Evolutionary conservation across 305 asterid genomes (phyloP), one percentile per base, ranked within the genome.

Genomic region (Fraxinus latifolia): DNA sequence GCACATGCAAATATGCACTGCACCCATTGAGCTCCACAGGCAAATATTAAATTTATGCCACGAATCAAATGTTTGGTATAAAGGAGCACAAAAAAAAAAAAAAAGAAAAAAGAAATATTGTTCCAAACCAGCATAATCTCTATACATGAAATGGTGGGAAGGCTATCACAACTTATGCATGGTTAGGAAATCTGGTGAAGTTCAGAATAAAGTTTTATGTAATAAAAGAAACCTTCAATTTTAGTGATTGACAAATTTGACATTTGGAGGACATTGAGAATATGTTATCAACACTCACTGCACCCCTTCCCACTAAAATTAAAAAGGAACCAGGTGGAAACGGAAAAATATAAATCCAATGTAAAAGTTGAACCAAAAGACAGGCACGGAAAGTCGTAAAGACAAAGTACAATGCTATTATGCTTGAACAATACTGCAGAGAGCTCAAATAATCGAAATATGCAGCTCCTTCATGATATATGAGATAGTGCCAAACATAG

Each of bases 391-490:
- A 42, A 42, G 53, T 42, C 53, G 4, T 2, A 42, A 42, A 42
- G 53, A 42, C 15, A 39, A 42, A 21, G 4, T 7, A 23, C 15
- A 2, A 42, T 11, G 47, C 21, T 19, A 36, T 55, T 36, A 42
- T 62, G 76, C 80, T 81, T 36, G 31, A 78, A 39, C 36, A 76
- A 31, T 72, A 37, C 34, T 31, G 53, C 7, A n/a, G 14, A 44
- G 83, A 76, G 19, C 53, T 58, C 33, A 37, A 37, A 76, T 8
- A 72, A 39, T 47, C 62, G 39, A 32, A 76, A 5, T 44, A 53
- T 58, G 33, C 75, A 80, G 82, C 83, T 85, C 79, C 62, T 76
- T 8, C 78, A 77, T 71, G 80, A 73, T 76, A 39, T 36, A 82
- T 67, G 58, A 39, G 79, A 74, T 68, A 83, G 72, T 81, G 84